These are phyloP conservation scores for Cryomyces minteri DNA, from an alignment of 495 filamentous ascomycete genomes.

Conservation along the genomic window DNA sequence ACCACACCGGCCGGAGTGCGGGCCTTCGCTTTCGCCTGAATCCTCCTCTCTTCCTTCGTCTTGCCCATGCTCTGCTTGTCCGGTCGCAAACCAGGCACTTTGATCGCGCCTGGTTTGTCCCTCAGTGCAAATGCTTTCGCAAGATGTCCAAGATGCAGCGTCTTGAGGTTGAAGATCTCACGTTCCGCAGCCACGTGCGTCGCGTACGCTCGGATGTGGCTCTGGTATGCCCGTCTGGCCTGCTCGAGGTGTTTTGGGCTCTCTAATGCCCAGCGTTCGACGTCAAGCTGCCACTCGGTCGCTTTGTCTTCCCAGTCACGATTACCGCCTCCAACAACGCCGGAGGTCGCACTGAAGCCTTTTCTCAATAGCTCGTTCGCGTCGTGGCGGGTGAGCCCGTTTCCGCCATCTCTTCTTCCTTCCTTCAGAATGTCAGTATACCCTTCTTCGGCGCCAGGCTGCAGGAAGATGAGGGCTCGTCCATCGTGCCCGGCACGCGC, in stretches of 20 bases:
- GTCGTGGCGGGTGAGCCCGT: conserved; percentile 32
- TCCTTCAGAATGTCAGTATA: conserved; percentile 59
- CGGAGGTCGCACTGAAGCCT: conserved; percentile 28
- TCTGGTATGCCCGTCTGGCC: conserved; percentile 68
- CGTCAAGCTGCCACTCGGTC: conserved; percentile 58
- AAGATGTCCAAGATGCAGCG: conserved; percentile 78
- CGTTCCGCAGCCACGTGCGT: conserved; percentile 79
- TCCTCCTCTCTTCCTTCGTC: conserved; percentile 24
- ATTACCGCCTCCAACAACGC: conserved; percentile 14
- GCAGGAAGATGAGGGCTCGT: conserved; percentile 73
- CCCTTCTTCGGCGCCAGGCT: conserved; percentile 77
- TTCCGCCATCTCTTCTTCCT: conserved; percentile 35
- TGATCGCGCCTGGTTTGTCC: conserved; percentile 75
- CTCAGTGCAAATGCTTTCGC: conserved; percentile 84
- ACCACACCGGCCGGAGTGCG: conserved; percentile 13
- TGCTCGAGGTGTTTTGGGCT: conserved; percentile 44
- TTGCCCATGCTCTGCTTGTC: conserved; percentile 17
- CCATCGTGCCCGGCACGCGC: conserved; percentile 80
- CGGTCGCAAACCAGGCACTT: conserved; percentile 38
- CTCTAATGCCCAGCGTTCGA: conserved; percentile 52
- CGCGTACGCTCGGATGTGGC: conserved; percentile 84
- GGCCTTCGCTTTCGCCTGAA: conserved; percentile 20
- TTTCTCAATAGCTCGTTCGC: conserved; percentile 42
- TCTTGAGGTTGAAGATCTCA: conserved; percentile 69
- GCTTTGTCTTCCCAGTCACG: conserved; percentile 47